These are phyloP conservation scores for Dillenia suffruticosa DNA, from an alignment of 164 flowering plant species.

Conservation along the genomic window DNA sequence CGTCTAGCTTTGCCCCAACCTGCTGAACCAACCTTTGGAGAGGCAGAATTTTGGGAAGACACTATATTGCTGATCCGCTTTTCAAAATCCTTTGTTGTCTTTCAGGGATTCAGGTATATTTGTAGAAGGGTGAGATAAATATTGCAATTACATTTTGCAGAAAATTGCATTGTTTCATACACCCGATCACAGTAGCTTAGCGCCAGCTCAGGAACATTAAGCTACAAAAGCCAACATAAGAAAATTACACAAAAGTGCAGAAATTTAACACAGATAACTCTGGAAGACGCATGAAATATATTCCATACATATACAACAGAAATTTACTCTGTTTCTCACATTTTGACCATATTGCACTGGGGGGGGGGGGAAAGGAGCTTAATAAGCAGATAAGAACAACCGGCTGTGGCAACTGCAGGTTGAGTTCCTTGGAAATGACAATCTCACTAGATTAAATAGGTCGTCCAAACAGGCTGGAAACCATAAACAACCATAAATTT, in stretches of 20 bases:
- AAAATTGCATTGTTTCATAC: constrained; percentile 52
- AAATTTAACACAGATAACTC: too few relatives aligned
- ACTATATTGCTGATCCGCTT: constrained; percentile 53
- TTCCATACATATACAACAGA: too few relatives aligned
- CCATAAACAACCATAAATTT: too few relatives aligned
- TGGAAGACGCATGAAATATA: too few relatives aligned
- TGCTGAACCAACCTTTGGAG: constrained; percentile 33
- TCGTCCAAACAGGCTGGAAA: too few relatives aligned
- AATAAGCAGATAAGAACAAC: too few relatives aligned
- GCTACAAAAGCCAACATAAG: constrained; percentile 40
- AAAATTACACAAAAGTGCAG: not conserved
- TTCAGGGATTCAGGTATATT: constrained; percentile 90
- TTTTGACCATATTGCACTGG: too few relatives aligned
- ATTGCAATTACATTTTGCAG: constrained; percentile 48
- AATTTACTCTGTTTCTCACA: too few relatives aligned
- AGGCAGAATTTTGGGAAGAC: constrained; percentile 40
- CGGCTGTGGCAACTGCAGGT: too few relatives aligned
- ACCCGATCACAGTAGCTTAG: constrained; percentile 91
- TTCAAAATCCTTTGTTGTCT: constrained; percentile 75
- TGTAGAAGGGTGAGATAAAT: constrained; percentile 92
- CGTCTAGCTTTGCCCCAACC: constrained; percentile 42
- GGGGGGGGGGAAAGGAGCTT: too few relatives aligned
- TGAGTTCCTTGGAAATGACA: too few relatives aligned
- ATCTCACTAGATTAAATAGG: too few relatives aligned
- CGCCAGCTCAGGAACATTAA: constrained; percentile 89